Conservation (phyloP, 495 filamentous ascomycete species). For the Friedmanniomyces simplex region DNA sequence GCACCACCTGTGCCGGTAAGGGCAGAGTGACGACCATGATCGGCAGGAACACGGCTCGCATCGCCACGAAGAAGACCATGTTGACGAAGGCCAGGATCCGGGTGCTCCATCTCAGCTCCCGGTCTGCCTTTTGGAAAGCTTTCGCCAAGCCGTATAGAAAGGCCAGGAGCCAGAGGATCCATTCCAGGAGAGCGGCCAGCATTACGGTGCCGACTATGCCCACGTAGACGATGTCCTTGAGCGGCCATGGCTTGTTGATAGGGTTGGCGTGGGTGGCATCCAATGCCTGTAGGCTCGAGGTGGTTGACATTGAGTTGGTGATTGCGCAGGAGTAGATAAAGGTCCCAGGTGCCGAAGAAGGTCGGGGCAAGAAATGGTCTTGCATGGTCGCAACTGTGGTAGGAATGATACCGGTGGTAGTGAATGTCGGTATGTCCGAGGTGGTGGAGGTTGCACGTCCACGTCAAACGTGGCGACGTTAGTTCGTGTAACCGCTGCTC, state of each 20-base stretch:
- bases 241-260: conserved; percentile 25
- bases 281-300: neutral
- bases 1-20: conserved; percentile 58
- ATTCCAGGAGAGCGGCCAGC: conserved; percentile 79
- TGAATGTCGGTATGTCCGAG: neutral
- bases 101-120: conserved; percentile 73
- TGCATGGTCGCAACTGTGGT: neutral
- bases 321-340: neutral
- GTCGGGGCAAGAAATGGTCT: neutral
- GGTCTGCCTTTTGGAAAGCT: conserved; percentile 82
- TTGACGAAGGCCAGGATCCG: conserved; percentile 65
- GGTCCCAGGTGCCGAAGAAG: neutral
- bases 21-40: conserved; percentile 94
- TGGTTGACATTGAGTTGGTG: neutral
- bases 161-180: conserved; percentile 86
- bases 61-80: conserved; percentile 55
- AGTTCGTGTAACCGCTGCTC: neutral
- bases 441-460: neutral
- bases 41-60: conserved; percentile 77
- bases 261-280: neutral
- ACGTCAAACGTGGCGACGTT: neutral
- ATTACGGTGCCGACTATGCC: conserved; percentile 73
- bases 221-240: conserved; percentile 64
- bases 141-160: conserved; percentile 88
- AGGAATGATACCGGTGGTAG: neutral